Evolutionary conservation across 768 basidiomycete species (phyloP).

Genomic region (Cyclocybe cylindracea): DNA sequence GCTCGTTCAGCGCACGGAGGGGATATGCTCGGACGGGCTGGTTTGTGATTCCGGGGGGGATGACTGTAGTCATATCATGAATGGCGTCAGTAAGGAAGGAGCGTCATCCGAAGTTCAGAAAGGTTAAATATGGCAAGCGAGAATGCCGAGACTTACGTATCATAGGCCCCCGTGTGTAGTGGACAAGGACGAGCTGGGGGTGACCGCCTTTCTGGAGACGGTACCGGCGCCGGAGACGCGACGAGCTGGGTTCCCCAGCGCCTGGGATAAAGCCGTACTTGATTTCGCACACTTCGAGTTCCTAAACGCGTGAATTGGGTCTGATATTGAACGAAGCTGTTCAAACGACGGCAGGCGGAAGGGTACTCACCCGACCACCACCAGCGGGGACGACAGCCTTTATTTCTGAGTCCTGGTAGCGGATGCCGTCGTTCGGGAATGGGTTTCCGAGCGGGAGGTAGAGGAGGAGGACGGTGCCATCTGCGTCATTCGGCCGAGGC

Average conservation of each 20-base stretch:
- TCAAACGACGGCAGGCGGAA: neutral
- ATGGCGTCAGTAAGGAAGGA: neutral
- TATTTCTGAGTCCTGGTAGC: constrained; percentile 73
- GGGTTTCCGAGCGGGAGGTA: constrained; percentile 59
- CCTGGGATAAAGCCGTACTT: constrained; percentile 80
- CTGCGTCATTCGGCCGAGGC: constrained; percentile 53
- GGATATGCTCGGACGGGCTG: constrained; percentile 74
- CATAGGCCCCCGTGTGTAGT: constrained; percentile 68
- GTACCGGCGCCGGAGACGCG: constrained; percentile 69
- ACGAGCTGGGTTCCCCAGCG: constrained; percentile 59
- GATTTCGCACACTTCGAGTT: constrained; percentile 74
- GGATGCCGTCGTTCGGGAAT: constrained; percentile 77
- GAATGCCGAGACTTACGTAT: constrained; percentile 50
- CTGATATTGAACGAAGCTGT: neutral
- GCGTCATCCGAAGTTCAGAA: neutral
- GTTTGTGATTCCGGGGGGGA: constrained; percentile 56
- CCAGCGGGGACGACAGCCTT: constrained; percentile 55
- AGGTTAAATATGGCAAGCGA: constrained; percentile 3
- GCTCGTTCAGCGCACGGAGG: constrained; percentile 64
- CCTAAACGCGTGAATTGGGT: constrained; percentile 37
- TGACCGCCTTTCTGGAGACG: constrained; percentile 75
- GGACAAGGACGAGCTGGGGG: constrained; percentile 71
- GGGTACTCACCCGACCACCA: constrained; percentile 49
- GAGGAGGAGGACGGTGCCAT: constrained; percentile 50
- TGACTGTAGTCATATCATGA: constrained; percentile 40